phyloP scores from a whole-genome alignment of 1,284 basidiomycete genomes.

The Cystobasidium slooffiae region DNA sequence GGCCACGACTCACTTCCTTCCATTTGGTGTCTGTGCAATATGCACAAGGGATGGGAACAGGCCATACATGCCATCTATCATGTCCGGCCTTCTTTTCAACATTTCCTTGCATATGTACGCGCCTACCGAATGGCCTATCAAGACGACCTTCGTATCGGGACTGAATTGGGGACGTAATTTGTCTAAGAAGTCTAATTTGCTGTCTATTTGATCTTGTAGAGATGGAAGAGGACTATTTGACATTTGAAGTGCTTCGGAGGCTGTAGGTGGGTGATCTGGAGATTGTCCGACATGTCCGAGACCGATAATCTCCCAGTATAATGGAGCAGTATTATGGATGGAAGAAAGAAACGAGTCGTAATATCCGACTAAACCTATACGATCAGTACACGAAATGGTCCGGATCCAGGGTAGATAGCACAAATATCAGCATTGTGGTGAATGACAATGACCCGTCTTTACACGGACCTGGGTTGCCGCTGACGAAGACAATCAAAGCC shows the following conservation, averaged over 20 bases:
- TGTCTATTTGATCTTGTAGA: slow-evolving; percentile 32
- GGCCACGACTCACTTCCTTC: slow-evolving; percentile 1
- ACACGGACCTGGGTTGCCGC: slow-evolving; percentile 35
- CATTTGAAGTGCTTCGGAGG: background rate
- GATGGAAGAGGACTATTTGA: slow-evolving; percentile 3
- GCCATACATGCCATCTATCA: slow-evolving; percentile 12
- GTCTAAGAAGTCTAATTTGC: slow-evolving; percentile 35
- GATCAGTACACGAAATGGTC: background rate
- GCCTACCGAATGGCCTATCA: slow-evolving; percentile 42
- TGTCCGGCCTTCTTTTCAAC: slow-evolving; percentile 21
- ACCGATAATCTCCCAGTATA: slow-evolving; percentile 28
- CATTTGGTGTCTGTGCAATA: slow-evolving; percentile 36
- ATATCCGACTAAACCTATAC: slow-evolving; percentile 28
- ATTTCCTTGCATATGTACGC: slow-evolving; percentile 41
- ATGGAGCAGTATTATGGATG: slow-evolving; percentile 17
- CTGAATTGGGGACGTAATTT: slow-evolving; percentile 7
- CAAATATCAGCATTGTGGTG: background rate
- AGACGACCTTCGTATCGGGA: slow-evolving; percentile 14
- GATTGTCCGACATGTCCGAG: slow-evolving; percentile 34
- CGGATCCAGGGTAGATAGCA: background rate
- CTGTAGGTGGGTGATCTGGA: slow-evolving; percentile 6
- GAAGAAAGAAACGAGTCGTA: slow-evolving; percentile 35
- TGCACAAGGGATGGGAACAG: slow-evolving; percentile 35
- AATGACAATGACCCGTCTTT: background rate
- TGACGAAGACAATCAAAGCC: slow-evolving; percentile 24